Evolutionary conservation across 306 rosid genomes (phyloP), one percentile per base, ranked within the genome.

Genomic region (Abrus precatorius): DNA sequence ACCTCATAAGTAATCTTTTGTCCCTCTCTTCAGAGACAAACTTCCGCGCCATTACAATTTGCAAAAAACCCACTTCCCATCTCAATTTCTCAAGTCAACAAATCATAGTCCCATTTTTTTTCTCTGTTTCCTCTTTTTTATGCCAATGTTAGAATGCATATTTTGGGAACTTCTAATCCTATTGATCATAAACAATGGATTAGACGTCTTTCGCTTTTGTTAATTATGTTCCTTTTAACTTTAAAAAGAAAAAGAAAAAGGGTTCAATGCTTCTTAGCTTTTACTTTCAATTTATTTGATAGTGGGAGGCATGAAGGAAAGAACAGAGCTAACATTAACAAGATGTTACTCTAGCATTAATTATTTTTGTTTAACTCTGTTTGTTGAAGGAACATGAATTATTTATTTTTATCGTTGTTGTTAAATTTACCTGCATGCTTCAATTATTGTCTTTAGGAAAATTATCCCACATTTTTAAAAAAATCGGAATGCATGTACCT

Each of bases 1-100:
- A 66, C 81, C 80, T 69, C 77, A 49, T 54, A 72, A 53, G 43
- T 81, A 81, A 78, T 80, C 36, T 76, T 66, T 72, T 82, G 91
- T 88, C 91, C 74, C 72, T 30, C 14, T 50, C 71, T 74, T 68
- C 33, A 14, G 2, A 56, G 86, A 89, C 93, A 86, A 77, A 9
- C 5, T 10, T 77, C 77, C 53, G 33, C 65, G 28, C 71, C 47
- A 28, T 76, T 76, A 28, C 84, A 84, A 80, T 55, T 85, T 56
- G 82, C 82, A 80, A 80, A 79, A 69, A 50, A 80, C 68, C 68
- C 55, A 44, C 20, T 57, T 63, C 65, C 9, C 78, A 20, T 63
- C 48, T 47, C 70, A 5, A 66, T 9, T 36, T 14, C 53, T 48
- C 44, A 71, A 13, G 34, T 63, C 59, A 76, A 76, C 68, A 77